Evolutionary conservation across 768 basidiomycete species (phyloP), one percentile per base, ranked within the genome.

Genomic region (Psilocybe azurescens): DNA sequence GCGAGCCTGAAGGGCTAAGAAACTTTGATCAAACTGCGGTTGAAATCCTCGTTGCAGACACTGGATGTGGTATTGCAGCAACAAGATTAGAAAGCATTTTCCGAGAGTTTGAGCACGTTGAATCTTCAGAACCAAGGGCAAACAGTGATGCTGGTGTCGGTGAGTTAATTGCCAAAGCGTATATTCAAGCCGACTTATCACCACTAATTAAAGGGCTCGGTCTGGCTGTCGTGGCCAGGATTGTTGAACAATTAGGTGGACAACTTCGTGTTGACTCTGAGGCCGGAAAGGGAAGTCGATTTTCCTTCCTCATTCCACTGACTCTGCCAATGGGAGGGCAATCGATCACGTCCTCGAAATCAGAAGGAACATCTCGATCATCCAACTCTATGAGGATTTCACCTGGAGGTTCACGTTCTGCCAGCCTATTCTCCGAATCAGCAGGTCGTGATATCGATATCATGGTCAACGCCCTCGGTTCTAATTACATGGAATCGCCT

Each of bases 231-330:
- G 92, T 94, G 10, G 90, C 90, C 0, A 81, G 91, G 14, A 91
- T 93, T 46, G 89, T 93, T 3, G 87, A 89, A 66, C 91, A 91
- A 63, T 81, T 93, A 1, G 88, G 86, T 0, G 93, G 92, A 3
- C 91, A 91, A 71, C 81, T 95, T 2, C 85, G 89, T 5, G 91
- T 92, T 3, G 89, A 93, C 60, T 93, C 90, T 0, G 81, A 84
- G 54, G 77, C 86, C n/a, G 81, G 78, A 49, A 73, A 82, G 67
- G 93, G 92, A 8, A 89, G 89, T 36, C 80, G 81, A 3, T 93
- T 94, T 76, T 90, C 88, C 1, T 88, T 89, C 74, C 74, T 90
- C 6, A 83, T 91, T 44, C 89, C 90, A 6, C 83, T 93, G 63
- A 74, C 82, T 1, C 70, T 89, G 2, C 73, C 77, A 10, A 67